Base-by-base conservation (phyloP, 805 yeast species). In the Barnettozyma sp. region DNA sequence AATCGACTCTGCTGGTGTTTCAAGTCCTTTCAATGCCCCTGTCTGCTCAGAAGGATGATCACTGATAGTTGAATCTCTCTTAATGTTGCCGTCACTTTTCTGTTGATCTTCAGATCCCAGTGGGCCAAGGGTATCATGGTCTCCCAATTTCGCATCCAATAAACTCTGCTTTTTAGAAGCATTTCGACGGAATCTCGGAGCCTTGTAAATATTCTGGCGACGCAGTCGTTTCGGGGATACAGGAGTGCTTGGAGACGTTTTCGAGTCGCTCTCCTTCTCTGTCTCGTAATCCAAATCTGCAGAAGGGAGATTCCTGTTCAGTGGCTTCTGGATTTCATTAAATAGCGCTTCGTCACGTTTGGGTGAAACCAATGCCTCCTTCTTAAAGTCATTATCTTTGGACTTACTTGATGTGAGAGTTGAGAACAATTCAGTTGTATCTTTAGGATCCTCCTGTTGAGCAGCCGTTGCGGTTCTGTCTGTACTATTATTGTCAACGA, bases 101-200 rank as follows among this genome's bases (percentile, higher is more conserved):
- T 57, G 68, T 29, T 38, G 56, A 33, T 54, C 49, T 34, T 55
- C 49, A 47, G 56, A 46, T 19, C 55, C 50, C n/a, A 56, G 40
- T 31, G 56, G 59, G 0, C 59, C 64, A 34, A 57, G 43, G 16
- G 57, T 65, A 40, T 54, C 60, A 10, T 29, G 22, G 4, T 39
- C 16, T 12, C 40, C 19, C 11, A 24, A 12, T 2, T n/a, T 21
- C 2, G 25, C 9, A 16, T 43, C 42, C 30, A 20, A 31, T 9
- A 24, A n/a, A n/a, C n/a, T 9, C 7, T 24, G 38, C 6, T 38
- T 21, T 33, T 43, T 45, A 30, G 46, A 27, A 5, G 59, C 59
- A 25, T 53, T 52, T 22, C 70, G 62, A 36, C 71, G 68, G 19
- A 57, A 52, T 43, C 78, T 63, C 27, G 76, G 67, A 1, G 73